These are phyloP conservation scores for Phanerochaete carnosa DNA, from an alignment of 768 basidiomycete genomes.

Conservation along the genomic window DNA sequence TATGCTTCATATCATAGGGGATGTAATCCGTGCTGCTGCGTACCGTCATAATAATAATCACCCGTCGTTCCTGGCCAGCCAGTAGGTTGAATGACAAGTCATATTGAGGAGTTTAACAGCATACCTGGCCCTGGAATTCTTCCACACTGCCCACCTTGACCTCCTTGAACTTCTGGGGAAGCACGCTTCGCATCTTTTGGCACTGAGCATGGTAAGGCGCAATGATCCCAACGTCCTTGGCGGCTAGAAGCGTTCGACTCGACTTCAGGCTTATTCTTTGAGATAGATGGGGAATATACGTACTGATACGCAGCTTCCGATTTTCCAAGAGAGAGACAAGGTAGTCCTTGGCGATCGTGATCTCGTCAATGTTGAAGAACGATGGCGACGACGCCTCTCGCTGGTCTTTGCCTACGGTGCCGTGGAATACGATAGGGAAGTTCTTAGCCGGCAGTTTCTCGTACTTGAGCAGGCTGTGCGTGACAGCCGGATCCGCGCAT, in stretches of 20 bases:
- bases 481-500: conserved; percentile 22
- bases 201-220: conserved; percentile 38
- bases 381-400: conserved; percentile 35
- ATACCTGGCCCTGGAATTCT: conserved; percentile 40
- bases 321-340: conserved; percentile 26
- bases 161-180: conserved; percentile 17
- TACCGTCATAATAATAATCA: conserved; percentile 37
- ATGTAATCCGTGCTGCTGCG: conserved; percentile 28
- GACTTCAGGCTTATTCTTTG: neutral
- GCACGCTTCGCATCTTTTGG: conserved; percentile 26
- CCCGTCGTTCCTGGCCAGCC: conserved; percentile 29
- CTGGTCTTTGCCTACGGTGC: conserved; percentile 30
- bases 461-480: conserved; percentile 24
- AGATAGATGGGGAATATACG: conserved; percentile 1
- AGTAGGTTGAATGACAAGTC: neutral
- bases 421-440: conserved; percentile 34
- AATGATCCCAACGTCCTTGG: conserved; percentile 35
- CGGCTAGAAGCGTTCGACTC: neutral
- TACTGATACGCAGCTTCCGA: conserved; percentile 27
- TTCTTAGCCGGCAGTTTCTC: conserved; percentile 23
- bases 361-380: conserved; percentile 39
- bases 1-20: conserved; percentile 23
- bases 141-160: conserved; percentile 37
- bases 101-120: conserved; percentile 20
- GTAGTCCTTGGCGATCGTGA: conserved; percentile 31